Evolutionary conservation across 75 land plant species (phyloP).

Genomic region (Pinus tabuliformis): DNA sequence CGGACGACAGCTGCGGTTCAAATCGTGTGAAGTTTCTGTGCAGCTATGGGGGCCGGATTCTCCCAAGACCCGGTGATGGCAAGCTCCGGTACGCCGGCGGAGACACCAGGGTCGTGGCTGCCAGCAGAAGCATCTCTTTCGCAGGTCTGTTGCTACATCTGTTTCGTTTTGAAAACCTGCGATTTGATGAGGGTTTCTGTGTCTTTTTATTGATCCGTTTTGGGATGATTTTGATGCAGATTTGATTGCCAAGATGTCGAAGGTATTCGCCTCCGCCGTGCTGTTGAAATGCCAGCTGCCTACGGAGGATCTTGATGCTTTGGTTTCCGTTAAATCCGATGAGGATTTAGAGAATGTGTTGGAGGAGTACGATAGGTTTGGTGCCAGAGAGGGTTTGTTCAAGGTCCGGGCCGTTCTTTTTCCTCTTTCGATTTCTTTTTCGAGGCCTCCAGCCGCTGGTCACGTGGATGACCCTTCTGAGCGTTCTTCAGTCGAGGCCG

Average conservation of each 20-base stretch:
- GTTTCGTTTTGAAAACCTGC: not conserved
- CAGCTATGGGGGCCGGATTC: conserved; percentile 88
- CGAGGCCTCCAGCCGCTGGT: too few species aligned
- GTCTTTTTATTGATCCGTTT: not conserved
- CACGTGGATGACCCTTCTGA: too few species aligned
- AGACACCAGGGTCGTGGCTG: conserved; percentile 71
- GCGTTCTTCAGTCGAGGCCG: too few species aligned
- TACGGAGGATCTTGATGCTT: conserved; percentile 64
- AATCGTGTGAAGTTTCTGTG: conserved; percentile 67
- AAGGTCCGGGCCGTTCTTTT: not conserved
- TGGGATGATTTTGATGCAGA: conserved; percentile 21
- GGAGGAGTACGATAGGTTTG: conserved; percentile 44
- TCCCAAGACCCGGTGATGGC: conserved; percentile 80
- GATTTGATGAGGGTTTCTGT: not conserved
- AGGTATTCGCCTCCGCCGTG: conserved; percentile 30
- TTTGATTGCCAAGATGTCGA: conserved; percentile 47
- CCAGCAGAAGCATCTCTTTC: conserved; percentile 41
- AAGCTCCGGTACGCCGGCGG: conserved; percentile 91
- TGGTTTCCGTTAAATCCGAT: conserved; percentile 68
- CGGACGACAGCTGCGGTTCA: conserved; percentile 8
- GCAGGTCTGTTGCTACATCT: not conserved
- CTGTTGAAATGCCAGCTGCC: conserved; percentile 66
- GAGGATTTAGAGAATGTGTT: conserved; percentile 68
- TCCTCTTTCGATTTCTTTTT: not conserved
- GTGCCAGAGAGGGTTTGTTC: not conserved